Base-by-base conservation (phyloP, 2,329 filamentous ascomycete genomes). In the Fusarium sp. region DNA sequence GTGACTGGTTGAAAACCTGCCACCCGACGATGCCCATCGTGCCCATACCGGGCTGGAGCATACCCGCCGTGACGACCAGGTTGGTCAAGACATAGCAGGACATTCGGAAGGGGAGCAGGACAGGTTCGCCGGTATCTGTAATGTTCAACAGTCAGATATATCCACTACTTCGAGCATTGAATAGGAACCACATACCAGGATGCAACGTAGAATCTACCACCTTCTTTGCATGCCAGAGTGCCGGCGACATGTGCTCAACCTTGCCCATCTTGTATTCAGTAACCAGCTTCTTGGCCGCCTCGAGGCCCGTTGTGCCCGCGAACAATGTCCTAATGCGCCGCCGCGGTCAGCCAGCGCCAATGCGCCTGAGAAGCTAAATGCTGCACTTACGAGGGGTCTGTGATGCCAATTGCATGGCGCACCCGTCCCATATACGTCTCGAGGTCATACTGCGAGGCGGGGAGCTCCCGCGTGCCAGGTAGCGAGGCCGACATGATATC, bases 71-170 rank as follows among this genome's bases (percentile, higher is more conserved):
- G 71, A 98, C 96, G 67, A 98, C 88, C 82, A 99, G 85, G 84
- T 99, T 99, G 74, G 95, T 95, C 65, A 98, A 85, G 64, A 97
- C 95, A 82, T 97, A 99, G 85, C 90, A 94, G 61, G 96, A 98
- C 97, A 99, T 99, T 82, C 97, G 94, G 83, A 98, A 98, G 22
- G 97, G 97, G 20, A 99, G 89, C 78, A 98, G 91, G 73, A 99
- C 95, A 57, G 96, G 93, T 82, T 95, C 88, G 76, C 97, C 97
- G 20, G 95, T 98, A 84, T 99, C 97, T 97, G 59, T 22, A 63
- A 31, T n/a, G 18, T 20, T 52, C n/a, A 41, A 20, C 56, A 31
- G 54, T 72, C 65, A 79, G 73, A 66, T 67, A 48, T 43, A 31
- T 39, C 71, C 56, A 64, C 33, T 8, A 37, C 60, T 27, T 14